Evolutionary conservation across 1,284 basidiomycete genomes (phyloP).

Genomic region (Retiboletus fuscus): DNA sequence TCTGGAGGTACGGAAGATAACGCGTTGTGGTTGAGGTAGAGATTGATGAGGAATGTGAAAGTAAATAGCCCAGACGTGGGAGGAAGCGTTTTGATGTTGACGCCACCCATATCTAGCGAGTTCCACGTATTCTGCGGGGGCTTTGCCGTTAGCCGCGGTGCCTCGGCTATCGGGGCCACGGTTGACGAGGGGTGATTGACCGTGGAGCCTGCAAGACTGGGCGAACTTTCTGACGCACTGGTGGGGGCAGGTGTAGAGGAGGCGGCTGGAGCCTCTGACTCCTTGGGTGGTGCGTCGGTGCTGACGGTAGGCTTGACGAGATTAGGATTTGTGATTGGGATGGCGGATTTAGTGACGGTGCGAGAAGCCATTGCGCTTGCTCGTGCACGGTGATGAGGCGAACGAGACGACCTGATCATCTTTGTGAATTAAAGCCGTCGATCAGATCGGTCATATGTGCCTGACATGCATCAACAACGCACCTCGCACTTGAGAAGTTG

Average conservation of each 20-base stretch:
- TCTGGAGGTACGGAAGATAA: slow-evolving; percentile 85
- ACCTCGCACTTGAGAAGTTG: slow-evolving; percentile 86
- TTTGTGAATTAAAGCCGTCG: slow-evolving; percentile 49
- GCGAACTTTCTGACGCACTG: slow-evolving; percentile 54
- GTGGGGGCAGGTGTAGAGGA: slow-evolving; percentile 51
- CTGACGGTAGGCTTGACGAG: slow-evolving; percentile 61
- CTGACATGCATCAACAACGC: slow-evolving; percentile 45
- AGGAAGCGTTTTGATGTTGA: slow-evolving; percentile 92
- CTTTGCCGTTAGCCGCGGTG: slow-evolving; percentile 67
- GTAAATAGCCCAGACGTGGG: slow-evolving; percentile 86
- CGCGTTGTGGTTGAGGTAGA: slow-evolving; percentile 98
- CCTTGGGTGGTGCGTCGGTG: slow-evolving; percentile 45
- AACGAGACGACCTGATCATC: slow-evolving; percentile 81
- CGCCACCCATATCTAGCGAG: slow-evolving; percentile 96
- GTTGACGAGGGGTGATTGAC: slow-evolving; percentile 80
- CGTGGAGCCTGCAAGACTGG: slow-evolving; percentile 52
- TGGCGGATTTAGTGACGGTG: slow-evolving; percentile 80
- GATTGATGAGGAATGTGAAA: slow-evolving; percentile 92
- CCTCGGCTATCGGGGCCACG: slow-evolving; percentile 72
- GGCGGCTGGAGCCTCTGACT: slow-evolving; percentile 40
- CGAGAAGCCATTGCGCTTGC: slow-evolving; percentile 84
- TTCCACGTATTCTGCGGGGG: slow-evolving; percentile 85
- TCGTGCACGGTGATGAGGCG: slow-evolving; percentile 83
- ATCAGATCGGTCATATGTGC: slow-evolving; percentile 34
- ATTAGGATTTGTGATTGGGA: slow-evolving; percentile 87